These are phyloP conservation scores for Beauveria pseudobassiana DNA, from an alignment of 2,329 filamentous ascomycete species.

Conservation along the genomic window DNA sequence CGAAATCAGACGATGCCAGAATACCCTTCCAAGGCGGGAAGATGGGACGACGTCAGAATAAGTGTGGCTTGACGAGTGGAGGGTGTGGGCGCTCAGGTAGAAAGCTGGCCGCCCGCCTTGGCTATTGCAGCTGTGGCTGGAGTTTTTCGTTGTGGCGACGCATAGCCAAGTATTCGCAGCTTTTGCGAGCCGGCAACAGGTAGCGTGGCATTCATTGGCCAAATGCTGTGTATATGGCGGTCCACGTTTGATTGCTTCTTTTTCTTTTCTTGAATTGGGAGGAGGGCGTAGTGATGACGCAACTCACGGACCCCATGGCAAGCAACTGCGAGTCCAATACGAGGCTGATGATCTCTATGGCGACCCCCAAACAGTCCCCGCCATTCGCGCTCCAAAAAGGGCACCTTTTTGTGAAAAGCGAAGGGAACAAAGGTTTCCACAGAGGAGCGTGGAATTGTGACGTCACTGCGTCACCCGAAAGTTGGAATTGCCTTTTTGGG, in stretches of 20 bases:
- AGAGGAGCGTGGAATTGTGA: neutral
- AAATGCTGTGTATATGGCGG: neutral
- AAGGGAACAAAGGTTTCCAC: neutral
- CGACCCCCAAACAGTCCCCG: neutral
- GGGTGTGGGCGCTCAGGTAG: neutral
- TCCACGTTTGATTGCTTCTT: neutral
- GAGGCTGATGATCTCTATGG: neutral
- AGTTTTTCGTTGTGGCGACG: neutral
- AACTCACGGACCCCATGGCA: neutral
- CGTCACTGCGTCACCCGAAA: neutral
- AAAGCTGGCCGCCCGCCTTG: neutral
- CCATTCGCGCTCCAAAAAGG: neutral
- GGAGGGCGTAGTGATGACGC: constrained; percentile 1
- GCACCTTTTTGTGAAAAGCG: neutral
- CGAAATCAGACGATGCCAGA: neutral
- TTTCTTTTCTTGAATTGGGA: neutral
- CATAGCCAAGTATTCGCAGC: neutral
- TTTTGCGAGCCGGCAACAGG: too few species aligned
- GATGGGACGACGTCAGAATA: constrained; percentile 7
- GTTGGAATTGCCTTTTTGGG: neutral
- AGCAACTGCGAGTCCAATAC: neutral
- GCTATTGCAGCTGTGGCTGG: neutral
- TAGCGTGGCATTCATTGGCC: neutral
- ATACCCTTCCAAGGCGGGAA: neutral
- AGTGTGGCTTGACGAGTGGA: constrained; percentile 8